Conservation (phyloP, 768 basidiomycete species). For the Hygrocybe coccinea region DNA sequence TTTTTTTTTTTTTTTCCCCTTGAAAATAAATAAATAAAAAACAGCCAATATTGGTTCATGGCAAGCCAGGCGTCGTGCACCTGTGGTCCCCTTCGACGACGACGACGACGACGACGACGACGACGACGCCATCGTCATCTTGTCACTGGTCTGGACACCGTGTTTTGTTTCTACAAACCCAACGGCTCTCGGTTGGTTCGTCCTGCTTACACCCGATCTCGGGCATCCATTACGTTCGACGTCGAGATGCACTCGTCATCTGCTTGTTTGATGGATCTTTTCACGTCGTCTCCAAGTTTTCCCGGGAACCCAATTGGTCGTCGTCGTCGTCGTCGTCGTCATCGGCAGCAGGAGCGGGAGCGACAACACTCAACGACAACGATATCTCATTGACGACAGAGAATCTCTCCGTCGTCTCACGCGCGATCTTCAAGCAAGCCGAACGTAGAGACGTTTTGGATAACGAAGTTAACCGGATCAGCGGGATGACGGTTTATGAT, state of each 20-base stretch:
- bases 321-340: no score
- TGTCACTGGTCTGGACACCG: conserved; percentile 46
- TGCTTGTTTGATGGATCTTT: conserved; percentile 68
- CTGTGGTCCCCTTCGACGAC: conserved; percentile 46
- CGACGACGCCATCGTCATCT: conserved; percentile 19
- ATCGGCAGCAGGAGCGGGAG: conserved; percentile 4
- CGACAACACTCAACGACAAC: conserved; percentile 3
- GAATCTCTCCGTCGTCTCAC: conserved; percentile 45
- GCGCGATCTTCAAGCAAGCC: conserved; percentile 45
- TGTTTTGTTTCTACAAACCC: conserved; percentile 40
- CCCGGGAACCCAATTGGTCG: conserved; percentile 41
- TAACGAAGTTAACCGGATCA: conserved; percentile 55
- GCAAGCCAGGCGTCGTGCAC: conserved; percentile 55
- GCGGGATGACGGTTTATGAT: conserved; percentile 59
- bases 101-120: not conserved
- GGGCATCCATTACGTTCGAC: conserved; percentile 51
- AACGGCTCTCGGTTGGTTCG: conserved; percentile 51
- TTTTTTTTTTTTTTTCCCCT: no score
- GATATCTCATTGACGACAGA: conserved; percentile 33
- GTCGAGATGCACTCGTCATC: conserved; percentile 51
- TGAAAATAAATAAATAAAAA: no score
- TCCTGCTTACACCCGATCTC: conserved; percentile 56
- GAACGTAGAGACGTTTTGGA: conserved; percentile 39
- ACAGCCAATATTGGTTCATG: conserved; percentile 58
- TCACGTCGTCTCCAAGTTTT: conserved; percentile 53